Evolutionary conservation across 2,329 filamentous ascomycete species (phyloP), one percentile per base, ranked within the genome.

Genomic region (Colletotrichum gloeosporioides): DNA sequence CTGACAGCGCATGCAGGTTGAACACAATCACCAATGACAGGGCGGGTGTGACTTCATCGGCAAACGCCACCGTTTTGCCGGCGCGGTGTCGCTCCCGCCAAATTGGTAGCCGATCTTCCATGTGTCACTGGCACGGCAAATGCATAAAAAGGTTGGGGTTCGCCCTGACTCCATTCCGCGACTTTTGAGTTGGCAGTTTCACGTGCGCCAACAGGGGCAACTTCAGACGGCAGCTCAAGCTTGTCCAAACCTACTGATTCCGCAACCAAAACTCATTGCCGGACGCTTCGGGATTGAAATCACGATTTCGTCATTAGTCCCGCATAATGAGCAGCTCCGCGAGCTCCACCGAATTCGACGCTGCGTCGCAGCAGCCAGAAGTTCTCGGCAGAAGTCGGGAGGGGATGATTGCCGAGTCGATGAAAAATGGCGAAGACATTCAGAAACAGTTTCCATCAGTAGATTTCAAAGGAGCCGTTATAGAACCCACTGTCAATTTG

Each of bases 381-480:
- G n/a, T 65, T 16, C 70, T 69, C 1, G 70, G 73, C 39, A 69
- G 65, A 49, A 76, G 57, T 31, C 73, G 73, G 22, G 73, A 76
- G 31, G 64, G 34, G 6, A 69, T 76, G 64, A 76, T 76, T 32
- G 70, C 70, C 18, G 73, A 76, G 15, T 49, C 70, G 29, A 15
- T 73, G 18, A 65, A 65, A n/a, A 69, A 65, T 18, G 71, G 66
- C 39, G 44, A 76, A 18, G 64, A 73, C 32, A 44, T 76, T 6
- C 73, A 69, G 32, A 64, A 36, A 3, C 34, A 69, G 10, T 73
- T 73, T 39, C 73, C 73, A 4, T 64, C 61, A 2, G 59, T 76
- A 15, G 70, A 76, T 6, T 76, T 76, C 73, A 76, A 65, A 22
- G 70, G 34, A 0, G 70, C 71, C 2, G 73, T 76, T 1, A 34